A percentile compares a stretch with the other conserved stretches of the same genome.
phyloP scores from a whole-genome alignment of 148 eudicot species.

The Polygonum maritimum region DNA sequence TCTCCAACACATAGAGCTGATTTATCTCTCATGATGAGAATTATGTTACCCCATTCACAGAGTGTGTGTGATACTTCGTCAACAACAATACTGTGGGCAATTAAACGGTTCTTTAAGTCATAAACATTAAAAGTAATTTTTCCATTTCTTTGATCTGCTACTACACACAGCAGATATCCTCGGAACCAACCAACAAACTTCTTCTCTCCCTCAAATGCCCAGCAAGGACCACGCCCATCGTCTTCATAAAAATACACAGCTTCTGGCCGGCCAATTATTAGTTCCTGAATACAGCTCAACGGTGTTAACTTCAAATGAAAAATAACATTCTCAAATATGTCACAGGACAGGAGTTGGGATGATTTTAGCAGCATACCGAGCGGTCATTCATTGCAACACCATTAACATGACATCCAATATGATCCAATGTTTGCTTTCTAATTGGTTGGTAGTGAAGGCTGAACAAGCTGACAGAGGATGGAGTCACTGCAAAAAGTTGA shows the following conservation, averaged over 20 bases:
- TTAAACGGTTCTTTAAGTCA: conserved; percentile 81
- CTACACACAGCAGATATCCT: conserved; percentile 85
- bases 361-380: conserved; percentile 39
- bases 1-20: conserved; percentile 82
- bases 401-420: conserved; percentile 58
- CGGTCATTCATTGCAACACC: conserved; percentile 90
- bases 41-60: conserved; percentile 97
- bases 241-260: conserved; percentile 92
- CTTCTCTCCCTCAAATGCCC: conserved; percentile 99
- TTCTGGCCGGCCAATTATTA: conserved; percentile 88
- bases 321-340: conserved; percentile 1
- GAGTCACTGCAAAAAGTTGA: conserved; percentile 85
- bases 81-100: conserved; percentile 72
- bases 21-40: conserved; percentile 76
- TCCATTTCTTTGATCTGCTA: conserved; percentile 78
- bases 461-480: conserved; percentile 76
- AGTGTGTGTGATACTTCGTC: conserved; percentile 87
- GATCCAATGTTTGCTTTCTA: conserved; percentile 67
- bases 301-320: not conserved
- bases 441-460: conserved; percentile 68
- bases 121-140: conserved; percentile 74
- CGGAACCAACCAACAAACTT: conserved; percentile 94
- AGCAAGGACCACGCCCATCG: conserved; percentile 98
- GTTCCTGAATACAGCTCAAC: conserved; percentile 45
- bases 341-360: not conserved